Conservation (phyloP, 192 early-diverging fungal species). For the Rhizophagus clarus region DNA sequence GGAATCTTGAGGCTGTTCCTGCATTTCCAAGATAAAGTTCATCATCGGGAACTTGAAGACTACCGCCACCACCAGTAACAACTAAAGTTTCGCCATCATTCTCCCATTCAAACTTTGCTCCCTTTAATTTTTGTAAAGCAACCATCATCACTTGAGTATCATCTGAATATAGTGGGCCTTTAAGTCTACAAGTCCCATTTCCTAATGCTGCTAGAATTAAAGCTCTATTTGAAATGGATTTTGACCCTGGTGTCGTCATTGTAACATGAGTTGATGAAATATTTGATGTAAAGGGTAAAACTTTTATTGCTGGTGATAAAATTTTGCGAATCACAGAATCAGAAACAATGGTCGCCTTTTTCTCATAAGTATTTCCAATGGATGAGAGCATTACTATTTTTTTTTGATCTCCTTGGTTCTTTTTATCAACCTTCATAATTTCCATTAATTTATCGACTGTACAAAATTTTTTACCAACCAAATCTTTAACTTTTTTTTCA, state of each 20-base stretch:
- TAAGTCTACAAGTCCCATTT: slow-evolving; percentile 75
- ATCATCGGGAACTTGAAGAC: slow-evolving; percentile 66
- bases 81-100: slow-evolving; percentile 91
- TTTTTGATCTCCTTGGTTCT: slow-evolving; percentile 91
- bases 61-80: slow-evolving; percentile 79
- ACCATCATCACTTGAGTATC: slow-evolving; percentile 97
- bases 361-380: slow-evolving; percentile 86
- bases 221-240: slow-evolving; percentile 97
- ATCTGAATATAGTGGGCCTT: slow-evolving; percentile 91
- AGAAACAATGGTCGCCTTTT: slow-evolving; percentile 75
- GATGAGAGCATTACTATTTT: slow-evolving; percentile 83
- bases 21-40: slow-evolving; percentile 97
- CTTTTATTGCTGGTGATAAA: slow-evolving; percentile 72
- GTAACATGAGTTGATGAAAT: slow-evolving; percentile 46
- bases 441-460: slow-evolving; percentile 85
- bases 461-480: slow-evolving; percentile 64
- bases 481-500: slow-evolving; percentile 71
- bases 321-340: slow-evolving; percentile 85
- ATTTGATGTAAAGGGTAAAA: slow-evolving; percentile 57
- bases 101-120: slow-evolving; percentile 87
- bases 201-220: slow-evolving; percentile 90
- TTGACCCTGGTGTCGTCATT: slow-evolving; percentile 87
- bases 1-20: slow-evolving; percentile 94
- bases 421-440: slow-evolving; percentile 95
- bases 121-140: slow-evolving; percentile 87